Base-by-base conservation (phyloP, 768 basidiomycete genomes). In the Hypholoma sublateritium region DNA sequence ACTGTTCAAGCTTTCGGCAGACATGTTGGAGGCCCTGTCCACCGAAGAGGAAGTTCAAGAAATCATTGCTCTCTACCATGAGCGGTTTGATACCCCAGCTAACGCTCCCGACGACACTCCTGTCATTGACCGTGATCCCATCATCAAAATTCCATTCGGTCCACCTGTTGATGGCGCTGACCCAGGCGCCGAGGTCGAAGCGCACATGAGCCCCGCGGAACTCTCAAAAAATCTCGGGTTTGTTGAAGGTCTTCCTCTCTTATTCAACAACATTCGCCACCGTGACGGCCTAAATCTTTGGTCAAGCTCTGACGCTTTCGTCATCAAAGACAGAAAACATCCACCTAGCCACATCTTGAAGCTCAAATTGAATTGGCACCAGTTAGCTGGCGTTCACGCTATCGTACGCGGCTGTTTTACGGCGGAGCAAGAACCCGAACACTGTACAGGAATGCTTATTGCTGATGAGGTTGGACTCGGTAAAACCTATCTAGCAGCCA, bases 381-480 rank as follows among this genome's bases (percentile, higher is more conserved):
- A 69, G 48, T 21, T 65, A 0, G 65, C 64, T 7, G 65, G 68
- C 5, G 32, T 65, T 0, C 67, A 68, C 25, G 49, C 64, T 0
- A 62, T 67, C 14, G 1, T 67, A 3, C 53, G 65, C 9, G 54
- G 17, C 37, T 39, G 50, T 28, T 43, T 43, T n/a, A 43, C 42
- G n/a, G 13, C 42, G 42, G 42, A 47, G 1, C 34, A 4, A 1
- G 5, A 11, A 6, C 28, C 6, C 5, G n/a, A 13, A 1, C 22
- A n/a, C 13, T 13, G 28, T 22, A 5, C 25, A 16, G 67, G 70
- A 0, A 53, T 60, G 1, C 63, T 70, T 8, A 24, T 71, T 5
- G 60, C 62, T 1, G 68, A 72, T 39, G 66, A 70, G 12, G 72
- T 74, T 2, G 70, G 72, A 0, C 62, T 73, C 0, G 69, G 72